These are phyloP conservation scores for Scheffersomyces insectosa DNA, from an alignment of 1,139 yeast genomes.

Conservation along the genomic window DNA sequence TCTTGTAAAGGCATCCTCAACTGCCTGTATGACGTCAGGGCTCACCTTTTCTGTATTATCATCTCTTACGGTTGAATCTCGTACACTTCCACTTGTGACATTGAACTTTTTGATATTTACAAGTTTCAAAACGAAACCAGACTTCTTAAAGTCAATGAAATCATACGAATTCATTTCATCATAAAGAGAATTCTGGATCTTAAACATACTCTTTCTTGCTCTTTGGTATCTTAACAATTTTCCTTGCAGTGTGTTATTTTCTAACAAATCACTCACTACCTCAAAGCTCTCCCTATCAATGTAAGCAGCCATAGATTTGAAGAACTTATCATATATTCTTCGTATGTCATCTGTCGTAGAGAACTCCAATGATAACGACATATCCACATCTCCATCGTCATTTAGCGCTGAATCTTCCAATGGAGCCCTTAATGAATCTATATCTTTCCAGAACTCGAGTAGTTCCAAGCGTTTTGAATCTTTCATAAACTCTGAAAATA, in stretches of 20 bases:
- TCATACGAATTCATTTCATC: constrained; percentile 50
- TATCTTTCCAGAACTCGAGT: constrained; percentile 65
- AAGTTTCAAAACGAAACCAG: constrained; percentile 35
- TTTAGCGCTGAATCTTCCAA: constrained; percentile 48
- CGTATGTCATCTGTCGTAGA: constrained; percentile 47
- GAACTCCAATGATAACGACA: constrained; percentile 36
- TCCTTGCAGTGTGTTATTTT: constrained; percentile 7
- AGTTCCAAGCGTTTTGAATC: constrained; percentile 41
- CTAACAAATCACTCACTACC: constrained; percentile 30
- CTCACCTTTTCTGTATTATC: constrained; percentile 26
- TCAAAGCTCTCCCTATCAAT: constrained; percentile 23
- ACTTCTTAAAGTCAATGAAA: constrained; percentile 56
- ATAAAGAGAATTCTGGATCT: constrained; percentile 55
- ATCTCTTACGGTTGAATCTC: constrained; percentile 7
- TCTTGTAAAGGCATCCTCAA: constrained; percentile 69
- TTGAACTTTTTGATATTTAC: constrained; percentile 19
- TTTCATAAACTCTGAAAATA: constrained; percentile 60
- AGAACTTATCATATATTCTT: constrained; percentile 46
- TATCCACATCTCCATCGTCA: constrained; percentile 22
- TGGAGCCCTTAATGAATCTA: constrained; percentile 72
- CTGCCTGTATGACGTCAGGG: constrained; percentile 57
- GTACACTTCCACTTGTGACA: constrained; percentile 2
- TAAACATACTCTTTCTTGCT: constrained; percentile 59
- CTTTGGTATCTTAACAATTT: constrained; percentile 23
- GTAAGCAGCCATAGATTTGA: constrained; percentile 27